Conservation (phyloP, 2,329 filamentous ascomycete genomes). For the Ophiosphaerella herpotricha region DNA sequence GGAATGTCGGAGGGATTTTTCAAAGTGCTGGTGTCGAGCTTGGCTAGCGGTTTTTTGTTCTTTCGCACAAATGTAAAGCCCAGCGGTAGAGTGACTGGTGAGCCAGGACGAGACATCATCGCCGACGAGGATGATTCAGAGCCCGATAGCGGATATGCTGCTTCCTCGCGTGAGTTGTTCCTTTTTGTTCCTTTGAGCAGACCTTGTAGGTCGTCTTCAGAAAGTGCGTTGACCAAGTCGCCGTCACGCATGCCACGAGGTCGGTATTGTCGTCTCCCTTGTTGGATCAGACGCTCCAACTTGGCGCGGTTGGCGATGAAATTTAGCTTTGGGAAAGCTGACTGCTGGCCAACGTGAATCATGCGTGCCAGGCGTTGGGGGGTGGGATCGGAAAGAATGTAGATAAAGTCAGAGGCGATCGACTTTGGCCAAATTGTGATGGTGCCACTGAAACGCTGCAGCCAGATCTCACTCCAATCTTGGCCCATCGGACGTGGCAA, state of each 20-base stretch:
- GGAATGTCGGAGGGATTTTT: conserved; percentile 13
- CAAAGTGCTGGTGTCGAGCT: conserved; percentile 5
- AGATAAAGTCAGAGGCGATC: conserved; percentile 75
- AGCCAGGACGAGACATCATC: conserved; percentile 29
- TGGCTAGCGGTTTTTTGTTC: conserved; percentile 14
- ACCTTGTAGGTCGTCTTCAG: conserved; percentile 52
- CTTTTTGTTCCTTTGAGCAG: conserved; percentile 44
- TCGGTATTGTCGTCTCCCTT: conserved; percentile 56
- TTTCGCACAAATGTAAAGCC: conserved; percentile 35
- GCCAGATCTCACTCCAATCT: conserved; percentile 96
- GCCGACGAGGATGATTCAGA: conserved; percentile 39
- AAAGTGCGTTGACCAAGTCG: conserved; percentile 47
- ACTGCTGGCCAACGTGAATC: conserved; percentile 88
- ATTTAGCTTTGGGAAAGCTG: conserved; percentile 86
- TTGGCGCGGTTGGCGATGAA: conserved; percentile 88
- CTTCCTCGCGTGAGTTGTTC: conserved; percentile 13
- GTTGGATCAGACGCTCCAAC: conserved; percentile 71
- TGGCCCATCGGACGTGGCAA: conserved; percentile 88
- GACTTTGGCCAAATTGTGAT: conserved; percentile 96
- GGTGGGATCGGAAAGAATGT: conserved; percentile 84
- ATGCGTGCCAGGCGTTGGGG: conserved; percentile 77
- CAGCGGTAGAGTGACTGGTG: conserved; percentile 32
- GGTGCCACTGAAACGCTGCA: conserved; percentile 92
- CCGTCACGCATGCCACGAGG: conserved; percentile 36
- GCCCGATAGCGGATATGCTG: conserved; percentile 26